Conservation (phyloP, 1,139 yeast genomes). For the Lodderomyces jiufengensis region DNA sequence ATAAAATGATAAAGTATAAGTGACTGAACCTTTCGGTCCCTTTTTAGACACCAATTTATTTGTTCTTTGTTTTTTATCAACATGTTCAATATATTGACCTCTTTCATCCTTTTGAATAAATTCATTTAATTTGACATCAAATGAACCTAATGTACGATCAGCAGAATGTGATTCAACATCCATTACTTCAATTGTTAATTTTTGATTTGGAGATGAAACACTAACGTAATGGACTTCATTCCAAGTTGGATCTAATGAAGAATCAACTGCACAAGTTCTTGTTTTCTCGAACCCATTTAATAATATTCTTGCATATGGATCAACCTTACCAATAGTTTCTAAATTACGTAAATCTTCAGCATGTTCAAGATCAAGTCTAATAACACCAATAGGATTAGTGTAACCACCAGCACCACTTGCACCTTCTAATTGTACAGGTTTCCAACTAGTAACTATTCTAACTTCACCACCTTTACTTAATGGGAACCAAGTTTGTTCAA, state of each 20-base stretch:
- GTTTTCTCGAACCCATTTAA: slow-evolving; percentile 74
- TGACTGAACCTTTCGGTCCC: slow-evolving; percentile 77
- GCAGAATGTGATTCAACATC: slow-evolving; percentile 74
- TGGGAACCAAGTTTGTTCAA: slow-evolving; percentile 74
- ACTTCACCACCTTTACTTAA: slow-evolving; percentile 69
- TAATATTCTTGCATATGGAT: slow-evolving; percentile 82
- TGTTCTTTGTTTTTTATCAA: slow-evolving; percentile 53
- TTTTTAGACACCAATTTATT: slow-evolving; percentile 65
- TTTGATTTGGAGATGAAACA: slow-evolving; percentile 77
- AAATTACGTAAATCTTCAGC: slow-evolving; percentile 77
- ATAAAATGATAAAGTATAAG: slow-evolving; percentile 73
- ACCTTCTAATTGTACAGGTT: slow-evolving; percentile 71
- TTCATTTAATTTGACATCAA: slow-evolving; percentile 64
- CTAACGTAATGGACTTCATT: slow-evolving; percentile 80
- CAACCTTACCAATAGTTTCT: slow-evolving; percentile 86
- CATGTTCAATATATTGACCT: slow-evolving; percentile 61
- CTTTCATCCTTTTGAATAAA: slow-evolving; percentile 65
- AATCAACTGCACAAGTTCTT: slow-evolving; percentile 69
- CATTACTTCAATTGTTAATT: slow-evolving; percentile 82
- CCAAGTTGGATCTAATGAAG: slow-evolving; percentile 79
- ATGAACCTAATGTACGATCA: slow-evolving; percentile 85
- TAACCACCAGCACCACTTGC: slow-evolving; percentile 74
- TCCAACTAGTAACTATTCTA: slow-evolving; percentile 71
- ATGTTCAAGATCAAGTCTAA: slow-evolving; percentile 67
- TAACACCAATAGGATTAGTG: slow-evolving; percentile 89